Conservation (phyloP, 2,329 filamentous ascomycete genomes). For the Celoporthe dispersa region DNA sequence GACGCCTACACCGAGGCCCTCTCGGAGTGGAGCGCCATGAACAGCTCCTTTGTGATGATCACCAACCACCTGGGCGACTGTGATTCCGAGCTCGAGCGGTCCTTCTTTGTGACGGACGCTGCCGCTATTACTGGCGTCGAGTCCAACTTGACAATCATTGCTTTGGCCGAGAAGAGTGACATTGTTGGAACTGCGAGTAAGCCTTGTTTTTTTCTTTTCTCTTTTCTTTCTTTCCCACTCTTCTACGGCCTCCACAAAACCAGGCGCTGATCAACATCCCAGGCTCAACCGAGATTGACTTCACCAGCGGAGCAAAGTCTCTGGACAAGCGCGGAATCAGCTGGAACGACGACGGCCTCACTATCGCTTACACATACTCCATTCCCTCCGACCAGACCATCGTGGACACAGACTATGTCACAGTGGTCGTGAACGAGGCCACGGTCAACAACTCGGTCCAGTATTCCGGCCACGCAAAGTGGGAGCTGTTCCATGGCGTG, state of each 20-base stretch:
- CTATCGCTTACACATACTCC: conserved; percentile 32
- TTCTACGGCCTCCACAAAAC: background rate
- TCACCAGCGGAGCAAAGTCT: conserved; percentile 31
- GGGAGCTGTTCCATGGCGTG: conserved; percentile 31
- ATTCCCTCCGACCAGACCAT: conserved; percentile 31
- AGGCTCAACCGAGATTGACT: conserved; percentile 31
- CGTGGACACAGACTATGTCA: conserved; percentile 31
- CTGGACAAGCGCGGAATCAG: conserved; percentile 32
- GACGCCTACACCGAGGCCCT: conserved; percentile 33
- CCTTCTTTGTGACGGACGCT: conserved; percentile 33
- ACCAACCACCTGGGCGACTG: conserved; percentile 35
- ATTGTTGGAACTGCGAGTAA: conserved; percentile 34
- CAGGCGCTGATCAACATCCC: background rate
- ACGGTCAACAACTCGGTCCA: conserved; percentile 32
- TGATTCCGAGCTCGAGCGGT: conserved; percentile 32
- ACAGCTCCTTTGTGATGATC: conserved; percentile 33
- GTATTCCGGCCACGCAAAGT: conserved; percentile 34
- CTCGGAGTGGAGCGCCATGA: conserved; percentile 29
- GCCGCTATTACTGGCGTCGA: conserved; percentile 23
- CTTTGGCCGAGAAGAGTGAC: conserved; percentile 33
- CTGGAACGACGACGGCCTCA: conserved; percentile 32
- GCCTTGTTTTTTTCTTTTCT: no score
- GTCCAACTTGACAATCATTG: conserved; percentile 31
- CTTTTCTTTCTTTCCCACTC: no score
- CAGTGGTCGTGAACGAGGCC: conserved; percentile 33